Conservation (phyloP, 129 eudicot genomes). For the Artemisia argyi region DNA sequence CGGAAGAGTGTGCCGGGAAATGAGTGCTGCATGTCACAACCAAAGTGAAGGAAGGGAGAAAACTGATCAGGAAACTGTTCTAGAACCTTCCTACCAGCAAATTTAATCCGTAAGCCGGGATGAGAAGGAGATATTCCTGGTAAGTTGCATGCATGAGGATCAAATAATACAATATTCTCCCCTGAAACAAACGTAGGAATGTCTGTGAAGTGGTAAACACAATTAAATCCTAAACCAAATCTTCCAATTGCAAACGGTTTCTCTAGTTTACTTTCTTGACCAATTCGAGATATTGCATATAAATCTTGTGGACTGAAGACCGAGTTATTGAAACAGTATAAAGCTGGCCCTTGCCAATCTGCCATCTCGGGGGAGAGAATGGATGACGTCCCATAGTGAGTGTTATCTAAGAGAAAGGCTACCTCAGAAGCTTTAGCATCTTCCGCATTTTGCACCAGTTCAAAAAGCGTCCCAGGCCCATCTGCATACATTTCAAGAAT, state of each 20-base stretch:
- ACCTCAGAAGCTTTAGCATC: constrained; percentile 94
- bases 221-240: constrained; percentile 95
- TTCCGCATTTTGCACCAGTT: constrained; percentile 97
- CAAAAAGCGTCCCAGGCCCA: constrained; percentile 93
- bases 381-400: constrained; percentile 90
- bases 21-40: constrained; percentile 82
- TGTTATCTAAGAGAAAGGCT: constrained; percentile 76
- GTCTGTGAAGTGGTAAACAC: constrained; percentile 97
- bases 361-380: constrained; percentile 98
- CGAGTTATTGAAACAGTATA: constrained; percentile 92
- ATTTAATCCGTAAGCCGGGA: constrained; percentile 93
- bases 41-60: constrained; percentile 93
- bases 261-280: constrained; percentile 97
- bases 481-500: constrained; percentile 99
- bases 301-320: constrained; percentile 91
- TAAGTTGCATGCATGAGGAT: constrained; percentile 94
- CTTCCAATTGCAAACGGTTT: constrained; percentile 97
- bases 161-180: constrained; percentile 94
- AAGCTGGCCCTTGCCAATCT: constrained; percentile 99
- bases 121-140: constrained; percentile 98
- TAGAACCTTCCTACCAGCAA: constrained; percentile 71
- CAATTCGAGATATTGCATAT: constrained; percentile 92
- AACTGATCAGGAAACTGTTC: constrained; percentile 98
- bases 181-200: constrained; percentile 95
- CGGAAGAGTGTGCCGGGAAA: constrained; percentile 98